Conservation (phyloP, 352 stramenopile species). For the Globisporangium radiosum region DNA sequence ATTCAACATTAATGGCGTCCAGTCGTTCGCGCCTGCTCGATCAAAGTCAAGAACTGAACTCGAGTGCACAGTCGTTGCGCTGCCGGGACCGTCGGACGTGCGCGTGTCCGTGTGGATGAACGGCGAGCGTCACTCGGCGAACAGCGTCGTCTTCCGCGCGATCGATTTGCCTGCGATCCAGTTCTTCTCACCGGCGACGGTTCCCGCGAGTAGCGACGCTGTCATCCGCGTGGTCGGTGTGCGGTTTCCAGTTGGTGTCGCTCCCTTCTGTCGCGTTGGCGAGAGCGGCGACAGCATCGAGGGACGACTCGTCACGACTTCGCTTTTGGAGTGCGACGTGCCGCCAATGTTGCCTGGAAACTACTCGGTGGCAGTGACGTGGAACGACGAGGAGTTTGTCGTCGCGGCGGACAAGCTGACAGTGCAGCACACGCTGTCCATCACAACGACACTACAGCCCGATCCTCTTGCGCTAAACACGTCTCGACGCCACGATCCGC, state of each 20-base stretch:
- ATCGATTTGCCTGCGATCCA: conserved; percentile 14
- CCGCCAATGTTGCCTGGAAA: conserved; percentile 20
- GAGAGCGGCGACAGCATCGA: conserved; percentile 3
- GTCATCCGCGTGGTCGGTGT: conserved; percentile 17
- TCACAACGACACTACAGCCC: conserved; percentile 8
- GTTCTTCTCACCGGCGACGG: conserved; percentile 12
- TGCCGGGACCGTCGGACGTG: conserved; percentile 7
- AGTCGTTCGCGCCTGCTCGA: conserved; percentile 12
- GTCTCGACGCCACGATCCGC: conserved; percentile 21
- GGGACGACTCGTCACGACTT: conserved; percentile 12
- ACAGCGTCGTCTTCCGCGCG: conserved; percentile 19
- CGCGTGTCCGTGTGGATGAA: conserved; percentile 28
- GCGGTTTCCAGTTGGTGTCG: conserved; percentile 8
- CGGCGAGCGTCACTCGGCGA: conserved; percentile 22
- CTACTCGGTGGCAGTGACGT: conserved; percentile 26
- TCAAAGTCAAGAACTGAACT: conserved; percentile 2
- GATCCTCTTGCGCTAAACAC: conserved; percentile 8
- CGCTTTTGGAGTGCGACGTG: conserved; percentile 20
- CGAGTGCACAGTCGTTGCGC: conserved; percentile 3
- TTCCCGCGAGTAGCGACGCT: conserved; percentile 13
- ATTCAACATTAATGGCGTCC: conserved; percentile 14
- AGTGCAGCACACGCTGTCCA: conserved; percentile 10
- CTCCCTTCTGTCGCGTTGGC: conserved; percentile 20
- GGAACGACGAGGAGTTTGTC: conserved; percentile 29
- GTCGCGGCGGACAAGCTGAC: conserved; percentile 4